These are phyloP conservation scores for Coniosporium apollinis DNA, from an alignment of 495 filamentous ascomycete genomes.

Conservation along the genomic window DNA sequence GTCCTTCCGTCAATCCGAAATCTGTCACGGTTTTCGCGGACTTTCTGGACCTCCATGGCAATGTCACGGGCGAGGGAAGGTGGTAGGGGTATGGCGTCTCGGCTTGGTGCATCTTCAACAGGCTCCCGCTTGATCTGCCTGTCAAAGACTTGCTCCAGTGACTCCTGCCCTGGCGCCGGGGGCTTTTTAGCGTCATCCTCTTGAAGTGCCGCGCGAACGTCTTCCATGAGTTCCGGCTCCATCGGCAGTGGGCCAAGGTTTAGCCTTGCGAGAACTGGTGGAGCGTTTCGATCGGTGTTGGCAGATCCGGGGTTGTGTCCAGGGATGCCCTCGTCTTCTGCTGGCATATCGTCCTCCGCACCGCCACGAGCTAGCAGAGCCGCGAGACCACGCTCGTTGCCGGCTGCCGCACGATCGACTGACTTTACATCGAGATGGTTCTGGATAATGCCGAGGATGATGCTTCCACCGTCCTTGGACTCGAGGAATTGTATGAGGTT, in stretches of 20 bases:
- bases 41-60: slow-evolving; percentile 81
- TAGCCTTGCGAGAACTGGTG: slow-evolving; percentile 37
- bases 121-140: slow-evolving; percentile 77
- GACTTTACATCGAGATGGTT: slow-evolving; percentile 55
- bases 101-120: slow-evolving; percentile 60
- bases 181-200: slow-evolving; percentile 61
- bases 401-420: slow-evolving; percentile 49
- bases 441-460: slow-evolving; percentile 60
- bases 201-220: slow-evolving; percentile 67
- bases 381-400: slow-evolving; percentile 66
- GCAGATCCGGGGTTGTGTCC: slow-evolving; percentile 76
- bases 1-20: slow-evolving; percentile 68
- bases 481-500: slow-evolving; percentile 80
- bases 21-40: slow-evolving; percentile 83
- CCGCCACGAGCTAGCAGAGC: slow-evolving; percentile 47
- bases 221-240: slow-evolving; percentile 59
- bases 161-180: slow-evolving; percentile 43
- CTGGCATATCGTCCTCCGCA: slow-evolving; percentile 48
- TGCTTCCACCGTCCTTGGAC: slow-evolving; percentile 58
- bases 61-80: slow-evolving; percentile 76
- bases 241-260: slow-evolving; percentile 65
- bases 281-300: slow-evolving; percentile 51
- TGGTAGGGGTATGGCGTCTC: slow-evolving; percentile 66
- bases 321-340: slow-evolving; percentile 84
- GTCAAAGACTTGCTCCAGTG: slow-evolving; percentile 64